These are phyloP conservation scores for Olyra latifolia DNA, from an alignment of 176 grass and related monocot genomes.

Conservation along the genomic window DNA sequence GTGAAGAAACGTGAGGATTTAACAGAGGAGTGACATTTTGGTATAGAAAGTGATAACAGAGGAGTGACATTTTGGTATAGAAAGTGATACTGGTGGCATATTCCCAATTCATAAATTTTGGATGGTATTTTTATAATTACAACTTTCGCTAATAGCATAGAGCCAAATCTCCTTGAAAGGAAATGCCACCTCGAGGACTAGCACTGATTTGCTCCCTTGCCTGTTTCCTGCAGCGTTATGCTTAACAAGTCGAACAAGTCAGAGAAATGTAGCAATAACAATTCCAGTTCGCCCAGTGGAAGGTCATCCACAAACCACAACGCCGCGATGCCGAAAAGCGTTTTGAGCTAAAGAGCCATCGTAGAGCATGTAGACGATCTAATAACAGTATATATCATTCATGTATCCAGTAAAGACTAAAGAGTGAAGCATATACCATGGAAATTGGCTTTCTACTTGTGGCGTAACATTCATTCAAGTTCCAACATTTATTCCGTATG, in stretches of 20 bases:
- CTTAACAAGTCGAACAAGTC: not conserved
- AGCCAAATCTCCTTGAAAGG: too few species aligned
- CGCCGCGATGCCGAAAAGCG: not conserved
- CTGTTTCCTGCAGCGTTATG: slow-evolving; percentile 28
- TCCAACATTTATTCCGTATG: not conserved
- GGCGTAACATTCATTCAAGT: not conserved
- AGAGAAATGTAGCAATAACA: not conserved
- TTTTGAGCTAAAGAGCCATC: not conserved
- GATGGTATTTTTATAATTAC: too few species aligned
- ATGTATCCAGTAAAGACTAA: not conserved
- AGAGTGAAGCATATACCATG: not conserved
- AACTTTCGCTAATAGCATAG: too few species aligned
- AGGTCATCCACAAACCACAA: not conserved
- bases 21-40: too few species aligned
- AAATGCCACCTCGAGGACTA: slow-evolving; percentile 37
- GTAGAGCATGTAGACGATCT: not conserved
- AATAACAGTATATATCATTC: not conserved
- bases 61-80: too few species aligned
- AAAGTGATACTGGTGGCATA: too few species aligned
- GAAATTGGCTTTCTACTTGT: not conserved
- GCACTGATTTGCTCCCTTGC: slow-evolving; percentile 23
- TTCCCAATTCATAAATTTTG: too few species aligned
- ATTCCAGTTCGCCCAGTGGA: not conserved
- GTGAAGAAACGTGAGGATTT: too few species aligned
- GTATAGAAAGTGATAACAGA: too few species aligned